A percentile compares a stretch with the other conserved stretches of the same genome.
phyloP scores from a whole-genome alignment of 345 rosid species.

The Citrus hindsii region DNA sequence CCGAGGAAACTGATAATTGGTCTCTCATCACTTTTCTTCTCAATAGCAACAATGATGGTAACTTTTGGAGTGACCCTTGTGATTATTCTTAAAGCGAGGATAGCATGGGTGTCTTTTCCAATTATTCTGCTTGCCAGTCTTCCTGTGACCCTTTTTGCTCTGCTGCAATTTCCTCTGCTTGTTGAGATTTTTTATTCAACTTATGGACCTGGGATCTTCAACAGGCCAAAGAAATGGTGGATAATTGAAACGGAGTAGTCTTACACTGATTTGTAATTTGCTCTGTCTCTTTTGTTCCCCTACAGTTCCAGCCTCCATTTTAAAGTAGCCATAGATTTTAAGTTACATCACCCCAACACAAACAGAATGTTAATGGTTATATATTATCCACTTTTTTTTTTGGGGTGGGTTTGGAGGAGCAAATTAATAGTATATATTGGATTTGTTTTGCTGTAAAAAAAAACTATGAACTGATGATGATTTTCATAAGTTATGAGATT shows the following conservation, averaged over 20 bases:
- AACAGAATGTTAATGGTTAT: too few relatives aligned
- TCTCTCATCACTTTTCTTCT: slow-evolving; percentile 56
- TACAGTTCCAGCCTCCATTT: too few relatives aligned
- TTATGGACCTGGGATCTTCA: slow-evolving; percentile 56
- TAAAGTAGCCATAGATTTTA: too few relatives aligned
- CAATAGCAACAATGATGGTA: slow-evolving; percentile 67
- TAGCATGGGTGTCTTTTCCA: slow-evolving; percentile 40
- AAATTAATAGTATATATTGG: not conserved
- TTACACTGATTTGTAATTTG: too few relatives aligned
- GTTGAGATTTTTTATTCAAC: slow-evolving; percentile 61
- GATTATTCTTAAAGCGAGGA: slow-evolving; percentile 19
- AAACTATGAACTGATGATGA: not conserved
- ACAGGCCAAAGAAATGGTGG: slow-evolving; percentile 42
- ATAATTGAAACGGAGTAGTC: not conserved
- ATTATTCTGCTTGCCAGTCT: slow-evolving; percentile 50
- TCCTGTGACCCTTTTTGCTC: slow-evolving; percentile 57
- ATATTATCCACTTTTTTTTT: not conserved
- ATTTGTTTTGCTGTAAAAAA: not conserved
- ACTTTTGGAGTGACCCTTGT: slow-evolving; percentile 45
- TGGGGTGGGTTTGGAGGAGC: not conserved
- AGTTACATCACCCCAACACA: too few relatives aligned
- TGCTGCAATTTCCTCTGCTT: slow-evolving; percentile 62
- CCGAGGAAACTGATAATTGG: slow-evolving; percentile 58
- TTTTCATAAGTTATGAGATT: not conserved
- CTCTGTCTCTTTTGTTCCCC: too few relatives aligned